These are phyloP conservation scores for Lyophyllum shimeji DNA, from an alignment of 768 basidiomycete genomes.

Conservation along the genomic window DNA sequence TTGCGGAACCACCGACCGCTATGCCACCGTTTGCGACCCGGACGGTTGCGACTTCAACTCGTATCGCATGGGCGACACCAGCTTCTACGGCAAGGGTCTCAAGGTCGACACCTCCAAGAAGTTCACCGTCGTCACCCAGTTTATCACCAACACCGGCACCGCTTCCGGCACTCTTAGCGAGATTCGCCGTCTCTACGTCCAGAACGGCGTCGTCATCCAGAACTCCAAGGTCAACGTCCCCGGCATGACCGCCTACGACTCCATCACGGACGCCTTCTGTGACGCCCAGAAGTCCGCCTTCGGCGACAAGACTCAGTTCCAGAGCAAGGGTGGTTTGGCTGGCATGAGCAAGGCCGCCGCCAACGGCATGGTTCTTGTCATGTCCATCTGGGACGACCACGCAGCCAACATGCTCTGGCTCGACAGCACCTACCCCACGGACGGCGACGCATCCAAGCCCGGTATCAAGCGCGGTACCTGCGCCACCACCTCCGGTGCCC, in stretches of 20 bases:
- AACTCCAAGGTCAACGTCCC: conserved; percentile 49
- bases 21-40: conserved; percentile 48
- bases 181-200: conserved; percentile 56
- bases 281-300: conserved; percentile 45
- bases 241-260: conserved; percentile 23
- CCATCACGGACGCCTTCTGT: conserved; percentile 51
- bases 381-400: conserved; percentile 52
- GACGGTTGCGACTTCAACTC: conserved; percentile 67
- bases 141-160: conserved; percentile 32
- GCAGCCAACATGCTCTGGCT: conserved; percentile 57
- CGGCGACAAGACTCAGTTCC: conserved; percentile 47
- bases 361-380: conserved; percentile 47
- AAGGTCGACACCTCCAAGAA: conserved; percentile 50
- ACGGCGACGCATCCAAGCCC: conserved; percentile 29
- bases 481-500: conserved; percentile 45
- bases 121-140: conserved; percentile 42
- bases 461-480: conserved; percentile 53
- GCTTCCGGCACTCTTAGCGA: conserved; percentile 47
- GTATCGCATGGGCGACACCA: conserved; percentile 39
- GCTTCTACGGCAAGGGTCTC: conserved; percentile 43
- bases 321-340: conserved; percentile 39
- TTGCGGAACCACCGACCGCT: conserved; percentile 38
- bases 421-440: conserved; percentile 47
- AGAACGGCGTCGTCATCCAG: conserved; percentile 49
- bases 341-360: conserved; percentile 33